These are phyloP conservation scores for Erucastrum elatum DNA, from an alignment of 345 rosid genomes.

Conservation along the genomic window DNA sequence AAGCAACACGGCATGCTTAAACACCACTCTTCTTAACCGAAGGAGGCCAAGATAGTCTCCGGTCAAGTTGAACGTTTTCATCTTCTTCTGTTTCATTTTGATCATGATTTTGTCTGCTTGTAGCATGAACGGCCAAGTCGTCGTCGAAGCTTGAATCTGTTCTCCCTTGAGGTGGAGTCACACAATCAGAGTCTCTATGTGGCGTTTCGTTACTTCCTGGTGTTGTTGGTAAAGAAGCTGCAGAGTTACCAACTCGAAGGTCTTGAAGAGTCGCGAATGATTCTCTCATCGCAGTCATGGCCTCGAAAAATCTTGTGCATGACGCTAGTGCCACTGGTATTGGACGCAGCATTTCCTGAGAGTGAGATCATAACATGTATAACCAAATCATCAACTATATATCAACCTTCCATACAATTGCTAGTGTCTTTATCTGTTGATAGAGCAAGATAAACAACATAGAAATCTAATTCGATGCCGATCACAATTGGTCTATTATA, in stretches of 20 bases:
- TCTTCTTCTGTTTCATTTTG: conserved; percentile 44
- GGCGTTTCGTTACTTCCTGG: conserved; percentile 54
- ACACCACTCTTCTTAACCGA: conserved; percentile 46
- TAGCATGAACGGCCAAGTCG: conserved; percentile 54
- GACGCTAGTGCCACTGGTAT: conserved; percentile 98
- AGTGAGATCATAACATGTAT: not conserved
- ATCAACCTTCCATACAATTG: not conserved
- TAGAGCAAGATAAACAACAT: not conserved
- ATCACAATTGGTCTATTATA: not conserved
- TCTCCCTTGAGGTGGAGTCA: conserved; percentile 79
- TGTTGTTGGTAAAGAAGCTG: conserved; percentile 58
- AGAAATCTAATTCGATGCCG: not conserved
- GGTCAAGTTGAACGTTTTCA: conserved; percentile 47
- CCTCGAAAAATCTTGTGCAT: conserved; percentile 94
- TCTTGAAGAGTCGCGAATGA: conserved; percentile 88
- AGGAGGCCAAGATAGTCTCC: conserved; percentile 95
- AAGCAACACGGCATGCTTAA: not conserved
- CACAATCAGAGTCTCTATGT: conserved; percentile 51
- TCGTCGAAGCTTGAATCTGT: conserved; percentile 66
- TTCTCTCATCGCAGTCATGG: conserved; percentile 99
- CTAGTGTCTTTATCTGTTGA: not conserved
- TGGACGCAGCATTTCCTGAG: conserved; percentile 95
- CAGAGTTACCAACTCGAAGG: conserved; percentile 70
- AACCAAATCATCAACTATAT: not conserved
- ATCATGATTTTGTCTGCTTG: conserved; percentile 45